A percentile compares a stretch with the other conserved stretches of the same genome.
Conservation (phyloP, 1,284 basidiomycete species). For the Tranzscheliella williamsii region DNA sequence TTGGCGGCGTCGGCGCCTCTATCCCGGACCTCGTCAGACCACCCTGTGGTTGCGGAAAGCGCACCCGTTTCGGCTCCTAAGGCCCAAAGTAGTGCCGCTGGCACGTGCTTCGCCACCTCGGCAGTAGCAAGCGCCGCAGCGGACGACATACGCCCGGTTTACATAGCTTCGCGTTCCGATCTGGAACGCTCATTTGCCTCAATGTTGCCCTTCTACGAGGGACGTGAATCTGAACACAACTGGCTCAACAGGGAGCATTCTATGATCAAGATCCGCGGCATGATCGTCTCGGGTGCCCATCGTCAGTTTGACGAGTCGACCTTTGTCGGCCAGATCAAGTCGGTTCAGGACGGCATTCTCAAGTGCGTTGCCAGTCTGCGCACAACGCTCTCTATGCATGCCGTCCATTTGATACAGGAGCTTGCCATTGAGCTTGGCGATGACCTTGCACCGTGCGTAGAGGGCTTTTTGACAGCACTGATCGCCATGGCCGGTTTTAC, state of each 20-base stretch:
- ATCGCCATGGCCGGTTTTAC: slow-evolving; percentile 87
- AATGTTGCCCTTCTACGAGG: slow-evolving; percentile 83
- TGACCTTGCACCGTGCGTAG: slow-evolving; percentile 68
- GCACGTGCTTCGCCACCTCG: slow-evolving; percentile 2
- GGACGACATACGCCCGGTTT: slow-evolving; percentile 50
- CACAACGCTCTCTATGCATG: slow-evolving; percentile 83
- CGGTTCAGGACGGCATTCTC: slow-evolving; percentile 77
- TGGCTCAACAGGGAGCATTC: slow-evolving; percentile 83
- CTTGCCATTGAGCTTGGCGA: slow-evolving; percentile 65
- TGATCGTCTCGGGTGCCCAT: slow-evolving; percentile 83
- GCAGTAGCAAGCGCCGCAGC: slow-evolving; percentile 18
- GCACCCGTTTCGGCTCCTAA: neutral
- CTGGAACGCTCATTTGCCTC: slow-evolving; percentile 79
- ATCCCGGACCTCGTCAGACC: neutral
- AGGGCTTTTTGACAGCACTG: slow-evolving; percentile 71
- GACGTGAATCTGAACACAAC: slow-evolving; percentile 95
- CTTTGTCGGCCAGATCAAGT: slow-evolving; percentile 76
- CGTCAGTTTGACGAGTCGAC: slow-evolving; percentile 70
- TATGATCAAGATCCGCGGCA: slow-evolving; percentile 80
- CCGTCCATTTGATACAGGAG: slow-evolving; percentile 78
- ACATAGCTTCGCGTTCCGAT: slow-evolving; percentile 83
- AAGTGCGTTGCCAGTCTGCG: slow-evolving; percentile 88
- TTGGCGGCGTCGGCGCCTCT: neutral
- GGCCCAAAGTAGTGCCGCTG: neutral
- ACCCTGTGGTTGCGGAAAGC: neutral